Evolutionary conservation across 164 flowering plant species (phyloP).

Genomic region (Aristolochia californica): DNA sequence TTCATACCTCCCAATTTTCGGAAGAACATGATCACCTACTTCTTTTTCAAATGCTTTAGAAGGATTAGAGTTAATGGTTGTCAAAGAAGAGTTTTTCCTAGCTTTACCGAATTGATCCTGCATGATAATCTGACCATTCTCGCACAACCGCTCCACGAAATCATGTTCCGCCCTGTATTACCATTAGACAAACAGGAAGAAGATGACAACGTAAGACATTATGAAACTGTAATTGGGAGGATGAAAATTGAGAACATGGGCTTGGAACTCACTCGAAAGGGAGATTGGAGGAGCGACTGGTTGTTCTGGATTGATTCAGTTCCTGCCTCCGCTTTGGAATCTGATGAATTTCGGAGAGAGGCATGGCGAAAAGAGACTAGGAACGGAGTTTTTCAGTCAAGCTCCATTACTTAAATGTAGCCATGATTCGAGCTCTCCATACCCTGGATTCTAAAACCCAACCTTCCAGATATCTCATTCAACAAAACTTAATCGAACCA

Average conservation of each 20-base stretch:
- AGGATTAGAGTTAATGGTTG: constrained; percentile 11
- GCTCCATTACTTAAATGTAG: constrained; percentile 4
- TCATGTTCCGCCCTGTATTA: constrained; percentile 52
- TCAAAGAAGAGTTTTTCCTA: constrained; percentile 24
- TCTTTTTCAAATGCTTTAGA: constrained; percentile 25
- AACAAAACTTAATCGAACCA: too few relatives aligned
- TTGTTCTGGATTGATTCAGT: too few relatives aligned
- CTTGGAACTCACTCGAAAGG: constrained; percentile 34
- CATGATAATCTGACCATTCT: constrained; percentile 68
- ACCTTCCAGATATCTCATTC: too few relatives aligned
- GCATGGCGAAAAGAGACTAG: constrained; percentile 29
- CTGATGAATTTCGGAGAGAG: constrained; percentile 45
- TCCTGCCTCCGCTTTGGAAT: constrained; percentile 43
- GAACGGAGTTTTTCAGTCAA: constrained; percentile 10
- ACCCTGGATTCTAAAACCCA: neutral
- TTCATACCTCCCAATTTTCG: constrained; percentile 27
- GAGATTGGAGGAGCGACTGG: constrained; percentile 28
- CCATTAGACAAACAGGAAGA: constrained; percentile 6
- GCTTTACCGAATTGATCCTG: constrained; percentile 57
- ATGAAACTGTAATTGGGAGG: neutral
- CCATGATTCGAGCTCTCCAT: constrained; percentile 13
- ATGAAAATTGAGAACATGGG: too few relatives aligned
- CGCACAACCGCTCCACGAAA: constrained; percentile 70
- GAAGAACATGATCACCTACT: constrained; percentile 17
- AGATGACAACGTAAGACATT: constrained; percentile 2